Base-by-base conservation (phyloP, 768 basidiomycete genomes). In the Chlorophyllum brunneum region DNA sequence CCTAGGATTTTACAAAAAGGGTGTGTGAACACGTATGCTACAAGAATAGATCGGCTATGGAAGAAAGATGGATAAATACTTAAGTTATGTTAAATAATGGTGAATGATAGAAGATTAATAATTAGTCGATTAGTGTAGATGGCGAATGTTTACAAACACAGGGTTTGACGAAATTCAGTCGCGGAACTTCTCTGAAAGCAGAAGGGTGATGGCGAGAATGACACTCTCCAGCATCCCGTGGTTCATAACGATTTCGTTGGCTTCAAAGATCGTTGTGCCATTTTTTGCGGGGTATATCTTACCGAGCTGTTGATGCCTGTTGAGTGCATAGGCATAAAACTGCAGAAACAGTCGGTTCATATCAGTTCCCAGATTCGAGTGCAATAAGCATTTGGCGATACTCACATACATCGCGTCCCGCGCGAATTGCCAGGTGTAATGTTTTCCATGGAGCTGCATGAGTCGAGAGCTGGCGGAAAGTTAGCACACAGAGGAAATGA, bases 401-500 rank as follows among this genome's bases (percentile, higher is more conserved):
- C 51, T 44, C 24, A 52, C 51, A 52, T 52, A 52, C 51, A 52
- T 52, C 8, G 51, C 51, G 30, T 52, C 51, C 16, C 51, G 51
- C 13, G 51, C 51, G 23, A 52, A 52, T 22, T 52, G 51, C 51
- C 51, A 52, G n/a, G 51, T 52, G 18, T 52, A 52, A 37, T 52
- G 51, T 20, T 45, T 52, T 26, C 51, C 51, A n/a, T 45, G 41
- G 18, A 45, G 29, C 37, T 45, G 33, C 51, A 52, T 52, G 11
- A 52, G 37, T 11, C 51, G 51, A 20, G 51, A 52, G 22, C 51
- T 52, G 9, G 5, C 1, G 16, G 11, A 47, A 33, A 4, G 6
- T 42, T 7, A n/a, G n/a, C 6, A n/a, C 9, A 24, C 23, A 42
- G 18, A 16, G 16, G 4, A 40, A 40, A 42, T 9, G 24, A 24